Conservation (phyloP, 164 flowering plant genomes). For the Vitis amurensis region DNA sequence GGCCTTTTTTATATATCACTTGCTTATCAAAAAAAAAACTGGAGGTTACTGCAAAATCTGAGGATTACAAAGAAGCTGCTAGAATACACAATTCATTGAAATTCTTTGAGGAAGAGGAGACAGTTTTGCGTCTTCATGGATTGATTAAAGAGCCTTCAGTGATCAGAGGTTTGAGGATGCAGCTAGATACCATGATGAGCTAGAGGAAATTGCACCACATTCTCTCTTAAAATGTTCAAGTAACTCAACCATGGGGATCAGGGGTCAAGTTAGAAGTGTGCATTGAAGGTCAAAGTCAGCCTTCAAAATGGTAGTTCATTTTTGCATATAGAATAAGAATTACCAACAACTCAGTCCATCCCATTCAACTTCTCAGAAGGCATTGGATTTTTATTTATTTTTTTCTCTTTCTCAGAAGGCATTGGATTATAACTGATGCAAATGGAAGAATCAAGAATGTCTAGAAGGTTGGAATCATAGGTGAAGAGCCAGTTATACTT, state of each 20-base stretch:
- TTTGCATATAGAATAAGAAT: conserved; percentile 92
- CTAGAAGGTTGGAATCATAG: conserved; percentile 91
- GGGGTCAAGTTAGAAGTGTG: conserved; percentile 95
- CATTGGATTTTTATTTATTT: too few relatives aligned
- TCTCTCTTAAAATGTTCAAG: conserved; percentile 77
- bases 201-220: conserved; percentile 67
- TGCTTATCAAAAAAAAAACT: too few relatives aligned
- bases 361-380: conserved; percentile 64
- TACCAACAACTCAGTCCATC: conserved; percentile 82
- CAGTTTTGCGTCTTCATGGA: conserved; percentile 66
- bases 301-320: conserved; percentile 76
- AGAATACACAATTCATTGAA: conserved; percentile 81
- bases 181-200: conserved; percentile 67
- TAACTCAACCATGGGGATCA: conserved; percentile 70
- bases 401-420: conserved; percentile 54
- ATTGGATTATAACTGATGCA: conserved; percentile 93
- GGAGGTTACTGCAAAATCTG: conserved; percentile 88
- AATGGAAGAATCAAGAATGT: conserved; percentile 79
- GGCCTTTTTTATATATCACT: too few relatives aligned
- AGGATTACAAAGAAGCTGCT: conserved; percentile 95
- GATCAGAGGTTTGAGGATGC: conserved; percentile 93
- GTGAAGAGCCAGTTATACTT: conserved; percentile 95
- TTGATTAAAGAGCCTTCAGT: conserved; percentile 67
- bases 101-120: conserved; percentile 81
- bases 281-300: conserved; percentile 82